A percentile compares a stretch with the other conserved stretches of the same genome.
Evolutionary conservation across 2,329 filamentous ascomycete genomes (phyloP).

Genomic region (Sporothrix variecibatus): DNA sequence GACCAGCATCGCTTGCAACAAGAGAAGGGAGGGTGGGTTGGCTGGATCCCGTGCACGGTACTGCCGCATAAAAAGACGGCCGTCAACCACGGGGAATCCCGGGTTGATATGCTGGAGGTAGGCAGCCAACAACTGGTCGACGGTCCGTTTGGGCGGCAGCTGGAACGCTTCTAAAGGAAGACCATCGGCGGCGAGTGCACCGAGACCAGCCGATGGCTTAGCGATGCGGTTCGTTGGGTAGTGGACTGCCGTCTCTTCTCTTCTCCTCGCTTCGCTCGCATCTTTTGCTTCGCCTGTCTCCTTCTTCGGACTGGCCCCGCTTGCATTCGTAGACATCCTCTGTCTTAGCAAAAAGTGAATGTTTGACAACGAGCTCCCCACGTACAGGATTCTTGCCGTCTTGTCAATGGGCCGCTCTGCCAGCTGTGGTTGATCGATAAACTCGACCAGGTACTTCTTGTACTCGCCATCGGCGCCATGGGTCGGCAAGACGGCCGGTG

Average conservation of each 20-base stretch:
- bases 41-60: constrained; percentile 8
- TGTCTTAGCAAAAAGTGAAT: constrained; percentile 19
- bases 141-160: constrained; percentile 16
- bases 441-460: constrained; percentile 22
- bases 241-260: not conserved
- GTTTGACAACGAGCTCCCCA: constrained; percentile 12
- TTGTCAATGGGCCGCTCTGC: constrained; percentile 18
- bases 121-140: constrained; percentile 16
- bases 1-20: constrained; percentile 11
- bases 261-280: not conserved
- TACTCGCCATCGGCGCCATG: constrained; percentile 18
- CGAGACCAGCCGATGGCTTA: not conserved
- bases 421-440: constrained; percentile 14
- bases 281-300: not conserved
- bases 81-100: constrained; percentile 17
- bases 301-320: not conserved
- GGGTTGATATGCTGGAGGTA: constrained; percentile 23
- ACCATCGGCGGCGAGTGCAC: not conserved
- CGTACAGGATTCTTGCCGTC: constrained; percentile 11
- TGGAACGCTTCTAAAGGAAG: constrained; percentile 21
- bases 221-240: constrained; percentile 10
- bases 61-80: not conserved
- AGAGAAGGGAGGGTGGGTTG: constrained; percentile 5
- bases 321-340: not conserved
- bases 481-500: not conserved